Evolutionary conservation across 176 grass and related monocot species (phyloP).

Genomic region (Oryza coarctata): DNA sequence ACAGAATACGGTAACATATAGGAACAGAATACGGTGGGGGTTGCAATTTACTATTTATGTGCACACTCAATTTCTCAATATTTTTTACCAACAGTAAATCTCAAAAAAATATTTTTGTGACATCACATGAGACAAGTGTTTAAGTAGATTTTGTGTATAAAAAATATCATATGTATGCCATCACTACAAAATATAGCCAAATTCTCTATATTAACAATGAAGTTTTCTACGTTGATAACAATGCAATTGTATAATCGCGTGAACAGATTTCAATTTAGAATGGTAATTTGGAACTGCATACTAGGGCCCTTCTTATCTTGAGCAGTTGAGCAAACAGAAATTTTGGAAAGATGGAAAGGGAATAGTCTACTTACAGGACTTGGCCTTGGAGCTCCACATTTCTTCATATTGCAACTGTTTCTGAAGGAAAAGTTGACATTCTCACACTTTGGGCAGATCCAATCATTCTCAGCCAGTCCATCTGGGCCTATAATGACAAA

Average conservation of each 20-base stretch:
- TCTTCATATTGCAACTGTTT: conserved; percentile 97
- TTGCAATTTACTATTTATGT: too few relatives aligned
- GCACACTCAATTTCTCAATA: too few relatives aligned
- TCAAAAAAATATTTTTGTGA: not conserved
- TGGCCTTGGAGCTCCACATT: conserved; percentile 82
- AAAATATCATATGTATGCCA: too few relatives aligned
- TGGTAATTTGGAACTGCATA: not conserved
- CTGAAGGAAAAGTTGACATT: conserved; percentile 92
- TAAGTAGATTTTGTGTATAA: not conserved
- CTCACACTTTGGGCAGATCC: conserved; percentile 84
- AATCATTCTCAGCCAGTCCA: conserved; percentile 84
- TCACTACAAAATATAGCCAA: not conserved
- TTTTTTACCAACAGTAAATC: too few relatives aligned
- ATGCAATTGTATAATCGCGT: not conserved
- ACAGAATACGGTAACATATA: too few relatives aligned
- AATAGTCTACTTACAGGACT: conserved; percentile 47
- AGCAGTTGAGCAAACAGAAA: not conserved
- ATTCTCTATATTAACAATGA: too few relatives aligned
- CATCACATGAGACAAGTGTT: not conserved
- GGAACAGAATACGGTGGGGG: too few relatives aligned
- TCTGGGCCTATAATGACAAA: conserved; percentile 63
- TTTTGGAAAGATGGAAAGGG: not conserved
- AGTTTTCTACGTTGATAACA: not conserved
- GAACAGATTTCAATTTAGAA: not conserved
- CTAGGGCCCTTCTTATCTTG: not conserved